These are phyloP conservation scores for Alisma plantagoaquatica DNA, from an alignment of 106 monocot species.

Conservation along the genomic window DNA sequence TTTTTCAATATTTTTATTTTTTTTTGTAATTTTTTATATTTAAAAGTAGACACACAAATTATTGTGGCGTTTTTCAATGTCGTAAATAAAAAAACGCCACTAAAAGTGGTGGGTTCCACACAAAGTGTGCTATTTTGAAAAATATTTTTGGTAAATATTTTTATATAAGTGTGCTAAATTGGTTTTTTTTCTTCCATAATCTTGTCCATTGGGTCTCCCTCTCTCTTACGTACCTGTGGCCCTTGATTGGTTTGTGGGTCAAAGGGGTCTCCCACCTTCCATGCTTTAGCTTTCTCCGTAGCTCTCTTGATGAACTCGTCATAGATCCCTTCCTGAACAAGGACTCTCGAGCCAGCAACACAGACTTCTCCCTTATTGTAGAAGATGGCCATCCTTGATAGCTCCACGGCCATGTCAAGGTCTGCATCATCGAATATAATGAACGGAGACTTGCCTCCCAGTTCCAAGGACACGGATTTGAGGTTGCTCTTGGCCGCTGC, in stretches of 20 bases:
- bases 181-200: neutral
- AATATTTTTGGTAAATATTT: too few species aligned
- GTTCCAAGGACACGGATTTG: constrained; percentile 72
- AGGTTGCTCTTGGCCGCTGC: constrained; percentile 82
- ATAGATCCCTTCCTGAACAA: constrained; percentile 93
- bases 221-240: too few species aligned
- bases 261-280: constrained; percentile 88
- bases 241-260: constrained; percentile 42
- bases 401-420: constrained; percentile 58
- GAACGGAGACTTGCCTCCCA: constrained; percentile 84
- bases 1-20: too few species aligned
- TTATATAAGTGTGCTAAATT: too few species aligned
- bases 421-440: constrained; percentile 88
- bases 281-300: constrained; percentile 33
- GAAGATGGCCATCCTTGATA: constrained; percentile 34
- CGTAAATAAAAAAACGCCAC: too few species aligned
- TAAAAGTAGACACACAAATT: too few species aligned
- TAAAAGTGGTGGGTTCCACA: too few species aligned
- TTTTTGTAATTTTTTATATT: too few species aligned
- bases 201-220: too few species aligned
- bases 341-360: constrained; percentile 62
- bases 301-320: constrained; percentile 69
- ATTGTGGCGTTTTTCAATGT: too few species aligned
- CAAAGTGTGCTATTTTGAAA: too few species aligned
- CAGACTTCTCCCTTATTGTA: constrained; percentile 92